Evolutionary conservation across 257 asterid genomes (phyloP).

Genomic region (Capsicum chinense): DNA sequence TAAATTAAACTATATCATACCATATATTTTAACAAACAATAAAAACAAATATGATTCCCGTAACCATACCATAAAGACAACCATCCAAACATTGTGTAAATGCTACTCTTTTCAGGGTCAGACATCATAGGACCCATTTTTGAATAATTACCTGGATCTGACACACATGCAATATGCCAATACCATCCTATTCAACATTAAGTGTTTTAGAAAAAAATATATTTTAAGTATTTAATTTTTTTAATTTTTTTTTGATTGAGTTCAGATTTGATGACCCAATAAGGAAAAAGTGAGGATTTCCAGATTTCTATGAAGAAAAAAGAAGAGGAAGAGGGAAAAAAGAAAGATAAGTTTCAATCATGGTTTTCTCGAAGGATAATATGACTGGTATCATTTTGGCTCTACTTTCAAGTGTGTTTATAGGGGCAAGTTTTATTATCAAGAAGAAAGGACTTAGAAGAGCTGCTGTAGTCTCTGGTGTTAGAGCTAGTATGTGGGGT

Average conservation of each 20-base stretch:
- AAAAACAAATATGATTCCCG: too few species aligned
- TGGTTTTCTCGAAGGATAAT: slow-evolving; percentile 66
- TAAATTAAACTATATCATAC: too few species aligned
- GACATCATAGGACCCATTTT: slow-evolving; percentile 21
- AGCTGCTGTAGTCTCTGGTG: slow-evolving; percentile 83
- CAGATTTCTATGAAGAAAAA: slow-evolving; percentile 45
- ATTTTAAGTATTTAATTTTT: too few species aligned
- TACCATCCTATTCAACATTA: not conserved
- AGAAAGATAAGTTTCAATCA: slow-evolving; percentile 23
- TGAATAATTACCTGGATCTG: slow-evolving; percentile 23
- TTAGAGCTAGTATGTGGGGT: slow-evolving; percentile 65
- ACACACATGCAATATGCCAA: slow-evolving; percentile 1
- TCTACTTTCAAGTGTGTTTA: slow-evolving; percentile 67
- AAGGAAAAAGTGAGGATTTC: slow-evolving; percentile 33
- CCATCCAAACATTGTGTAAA: too few species aligned
- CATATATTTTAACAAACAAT: too few species aligned
- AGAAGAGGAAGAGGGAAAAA: slow-evolving; percentile 27
- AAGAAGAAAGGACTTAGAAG: slow-evolving; percentile 80
- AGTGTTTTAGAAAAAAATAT: too few species aligned
- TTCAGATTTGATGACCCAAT: slow-evolving; percentile 40
- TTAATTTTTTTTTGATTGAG: slow-evolving; percentile 29
- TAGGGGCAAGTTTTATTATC: slow-evolving; percentile 80
- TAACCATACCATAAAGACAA: too few species aligned
- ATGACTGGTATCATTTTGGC: slow-evolving; percentile 71
- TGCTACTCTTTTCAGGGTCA: not conserved